Evolutionary conservation across 805 yeast genomes (phyloP), one percentile per base, ranked within the genome.

Genomic region (Cyberlindnera sargentensis): DNA sequence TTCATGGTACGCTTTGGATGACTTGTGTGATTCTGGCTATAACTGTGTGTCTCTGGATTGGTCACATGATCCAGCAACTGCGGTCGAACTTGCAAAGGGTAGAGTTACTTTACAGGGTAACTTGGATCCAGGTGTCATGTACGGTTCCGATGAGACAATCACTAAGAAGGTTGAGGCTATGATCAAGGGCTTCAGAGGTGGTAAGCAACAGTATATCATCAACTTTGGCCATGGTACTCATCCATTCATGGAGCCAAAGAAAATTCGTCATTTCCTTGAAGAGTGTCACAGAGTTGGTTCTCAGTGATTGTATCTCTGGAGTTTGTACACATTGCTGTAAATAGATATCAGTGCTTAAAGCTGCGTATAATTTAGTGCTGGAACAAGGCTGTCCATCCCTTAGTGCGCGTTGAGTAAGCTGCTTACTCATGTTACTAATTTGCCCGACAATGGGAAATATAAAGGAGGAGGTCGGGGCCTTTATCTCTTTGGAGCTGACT

Each of bases 151-250:
- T 44, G 96, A 85, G 62, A 71, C 74, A 31, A 93, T 93, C 53
- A 70, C 91, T 23, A 63, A 71, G 48, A 89, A 89, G 66, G 95
- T 86, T 15, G 85, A 85, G 66, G 73, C 73, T 50, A 93, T 93
- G 99, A 83, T 93, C 47, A 62, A 71, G 46, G 95, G 90, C 6
- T 93, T 93, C 61, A 93, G 93, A n/a, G 95, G 95, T 37, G 96
- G 96, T 24, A 88, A 88, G 64, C 79, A 85, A 58, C 76, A 83
- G 57, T 93, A 93, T 67, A 91, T 93, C 52, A 82, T 91, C 55
- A 93, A 93, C 70, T 85, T 93, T 59, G 99, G 99, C 38, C 99
- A 93, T 57, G 99, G 99, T 15, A 93, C 99, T 24, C 97, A 89
- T 62, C 99, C 99, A 24, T 88, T 86, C 67, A 89, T 93, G 95